A percentile compares a stretch with the other conserved stretches of the same genome.
Evolutionary conservation across 306 rosid species (phyloP).

Genomic region (Vicia faba): DNA sequence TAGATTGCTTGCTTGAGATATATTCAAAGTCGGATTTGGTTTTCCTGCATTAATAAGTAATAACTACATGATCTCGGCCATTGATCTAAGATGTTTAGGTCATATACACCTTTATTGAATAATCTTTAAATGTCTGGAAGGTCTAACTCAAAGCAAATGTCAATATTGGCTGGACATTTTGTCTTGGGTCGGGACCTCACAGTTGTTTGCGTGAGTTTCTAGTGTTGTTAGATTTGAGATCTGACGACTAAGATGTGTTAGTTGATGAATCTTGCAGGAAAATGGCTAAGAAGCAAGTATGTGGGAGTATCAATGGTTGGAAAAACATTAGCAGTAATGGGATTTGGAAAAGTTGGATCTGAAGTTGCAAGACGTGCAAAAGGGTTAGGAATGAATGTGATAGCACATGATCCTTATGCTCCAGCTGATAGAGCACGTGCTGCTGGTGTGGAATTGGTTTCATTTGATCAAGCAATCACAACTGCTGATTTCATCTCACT

Average conservation of each 20-base stretch:
- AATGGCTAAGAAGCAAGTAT: slow-evolving; percentile 85
- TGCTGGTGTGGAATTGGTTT: slow-evolving; percentile 82
- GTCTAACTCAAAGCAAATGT: no score
- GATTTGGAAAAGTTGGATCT: slow-evolving; percentile 94
- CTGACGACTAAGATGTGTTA: no score
- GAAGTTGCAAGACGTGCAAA: slow-evolving; percentile 91
- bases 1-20: not conserved
- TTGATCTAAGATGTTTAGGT: not conserved
- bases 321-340: slow-evolving; percentile 85
- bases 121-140: no score
- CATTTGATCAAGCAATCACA: slow-evolving; percentile 74
- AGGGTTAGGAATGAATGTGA: slow-evolving; percentile 86
- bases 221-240: no score
- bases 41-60: no score
- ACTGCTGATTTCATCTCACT: slow-evolving; percentile 85
- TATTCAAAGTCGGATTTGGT: not conserved
- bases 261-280: slow-evolving; percentile 49
- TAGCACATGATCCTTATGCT: slow-evolving; percentile 93
- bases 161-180: no score
- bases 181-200: no score
- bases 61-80: not conserved
- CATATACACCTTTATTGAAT: not conserved
- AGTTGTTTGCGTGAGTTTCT: no score
- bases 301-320: slow-evolving; percentile 95
- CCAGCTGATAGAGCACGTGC: slow-evolving; percentile 89